Conservation (phyloP, 1,139 yeast genomes). For the Nadsonia starkeyi-henricii region DNA sequence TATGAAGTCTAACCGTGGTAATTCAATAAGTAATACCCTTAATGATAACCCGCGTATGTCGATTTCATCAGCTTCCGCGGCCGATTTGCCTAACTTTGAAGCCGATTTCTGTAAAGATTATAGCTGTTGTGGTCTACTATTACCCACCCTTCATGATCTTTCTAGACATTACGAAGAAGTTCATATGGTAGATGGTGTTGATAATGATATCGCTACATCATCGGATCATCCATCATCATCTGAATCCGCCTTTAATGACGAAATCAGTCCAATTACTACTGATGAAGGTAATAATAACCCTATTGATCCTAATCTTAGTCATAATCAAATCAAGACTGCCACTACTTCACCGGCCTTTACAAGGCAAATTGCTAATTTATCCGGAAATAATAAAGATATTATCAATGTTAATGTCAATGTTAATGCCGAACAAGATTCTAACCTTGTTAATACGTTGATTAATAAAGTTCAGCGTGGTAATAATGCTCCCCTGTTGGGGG, state of each 20-base stretch:
- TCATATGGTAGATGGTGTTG: conserved; percentile 38
- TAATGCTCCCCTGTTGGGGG: background rate
- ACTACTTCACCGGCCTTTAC: background rate
- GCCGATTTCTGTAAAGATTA: conserved; percentile 95
- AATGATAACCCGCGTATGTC: background rate
- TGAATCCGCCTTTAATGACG: too few species aligned
- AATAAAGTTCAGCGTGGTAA: background rate
- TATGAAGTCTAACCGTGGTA: background rate
- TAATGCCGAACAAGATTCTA: background rate
- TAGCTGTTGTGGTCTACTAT: conserved; percentile 83
- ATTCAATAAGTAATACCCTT: background rate
- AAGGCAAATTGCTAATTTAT: background rate
- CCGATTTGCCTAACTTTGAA: conserved; percentile 61
- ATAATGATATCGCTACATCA: conserved; percentile 1
- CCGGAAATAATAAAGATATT: background rate
- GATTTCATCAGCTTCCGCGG: background rate
- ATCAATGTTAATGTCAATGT: too few species aligned
- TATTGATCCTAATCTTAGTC: background rate
- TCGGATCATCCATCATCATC: conserved; percentile 1
- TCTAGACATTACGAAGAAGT: conserved; percentile 93
- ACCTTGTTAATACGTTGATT: background rate
- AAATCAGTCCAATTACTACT: background rate
- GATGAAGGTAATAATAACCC: background rate
- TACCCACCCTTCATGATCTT: conserved; percentile 88
- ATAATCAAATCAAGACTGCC: background rate